Conservation (phyloP, 2,329 filamentous ascomycete species). For the Sporothrix curviconia region DNA sequence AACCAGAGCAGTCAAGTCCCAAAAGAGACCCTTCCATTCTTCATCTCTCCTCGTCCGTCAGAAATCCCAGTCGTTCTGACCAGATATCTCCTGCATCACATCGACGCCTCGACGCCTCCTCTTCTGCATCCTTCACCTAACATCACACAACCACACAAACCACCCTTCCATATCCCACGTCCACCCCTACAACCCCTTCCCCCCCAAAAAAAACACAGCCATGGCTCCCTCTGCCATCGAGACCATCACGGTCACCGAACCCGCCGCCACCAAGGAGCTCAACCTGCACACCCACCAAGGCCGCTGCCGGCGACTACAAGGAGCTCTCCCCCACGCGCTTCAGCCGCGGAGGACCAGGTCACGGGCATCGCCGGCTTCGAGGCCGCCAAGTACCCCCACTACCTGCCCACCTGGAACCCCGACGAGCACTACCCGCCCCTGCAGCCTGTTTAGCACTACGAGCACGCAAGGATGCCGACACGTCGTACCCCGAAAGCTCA, state of each 20-base stretch:
- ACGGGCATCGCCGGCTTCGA: conserved; percentile 17
- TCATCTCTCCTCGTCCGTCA: too few relatives aligned
- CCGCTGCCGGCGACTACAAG: conserved; percentile 23
- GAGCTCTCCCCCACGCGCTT: conserved; percentile 16
- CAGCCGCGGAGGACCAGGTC: conserved; percentile 19
- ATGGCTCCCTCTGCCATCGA: conserved; percentile 18
- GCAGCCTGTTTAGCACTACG: conserved; percentile 58
- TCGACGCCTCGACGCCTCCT: too few relatives aligned
- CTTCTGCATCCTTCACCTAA: too few relatives aligned
- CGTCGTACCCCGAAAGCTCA: conserved; percentile 55
- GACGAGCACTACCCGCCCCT: conserved; percentile 55
- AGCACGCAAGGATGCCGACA: conserved; percentile 63
- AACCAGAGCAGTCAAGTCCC: too few relatives aligned
- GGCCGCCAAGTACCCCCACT: conserved; percentile 47
- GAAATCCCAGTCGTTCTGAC: too few relatives aligned
- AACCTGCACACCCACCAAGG: conserved; percentile 34
- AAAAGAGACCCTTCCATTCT: too few relatives aligned
- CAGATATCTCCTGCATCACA: too few relatives aligned
- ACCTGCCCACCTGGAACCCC: conserved; percentile 58
- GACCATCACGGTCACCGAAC: conserved; percentile 20
- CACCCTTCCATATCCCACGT: too few relatives aligned
- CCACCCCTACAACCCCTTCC: too few relatives aligned
- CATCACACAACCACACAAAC: too few relatives aligned
- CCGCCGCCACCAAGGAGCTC: conserved; percentile 14
- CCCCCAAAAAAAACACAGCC: too few relatives aligned